A percentile compares a stretch with the other conserved stretches of the same genome.
phyloP scores from a whole-genome alignment of 2,329 filamentous ascomycete species.

The Ophiocordyceps robertsii region DNA sequence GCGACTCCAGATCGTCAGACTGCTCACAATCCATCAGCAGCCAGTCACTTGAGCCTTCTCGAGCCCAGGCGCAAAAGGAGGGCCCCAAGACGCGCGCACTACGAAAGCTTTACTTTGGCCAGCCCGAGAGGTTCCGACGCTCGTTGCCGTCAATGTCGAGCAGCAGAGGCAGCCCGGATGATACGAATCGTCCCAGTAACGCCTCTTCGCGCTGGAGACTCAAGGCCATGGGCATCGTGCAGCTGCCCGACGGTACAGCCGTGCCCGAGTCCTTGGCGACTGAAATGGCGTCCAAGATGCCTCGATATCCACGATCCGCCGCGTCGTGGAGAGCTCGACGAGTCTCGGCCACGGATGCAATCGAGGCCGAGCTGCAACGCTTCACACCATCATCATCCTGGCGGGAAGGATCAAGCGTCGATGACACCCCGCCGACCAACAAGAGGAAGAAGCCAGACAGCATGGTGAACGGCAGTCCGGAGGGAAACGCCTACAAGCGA shows the following conservation, averaged over 20 bases:
- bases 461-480: not conserved
- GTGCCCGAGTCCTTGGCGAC: slow-evolving; percentile 36
- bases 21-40: slow-evolving; percentile 8
- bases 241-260: slow-evolving; percentile 38
- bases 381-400: not conserved
- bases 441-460: slow-evolving; percentile 9
- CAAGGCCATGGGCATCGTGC: slow-evolving; percentile 37
- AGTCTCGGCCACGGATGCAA: not conserved
- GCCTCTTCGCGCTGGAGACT: slow-evolving; percentile 31
- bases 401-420: not conserved
- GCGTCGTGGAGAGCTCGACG: not conserved
- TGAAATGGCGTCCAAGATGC: slow-evolving; percentile 17
- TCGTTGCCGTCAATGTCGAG: slow-evolving; percentile 22
- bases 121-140: slow-evolving; percentile 20
- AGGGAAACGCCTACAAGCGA: not conserved
- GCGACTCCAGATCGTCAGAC: slow-evolving; percentile 8
- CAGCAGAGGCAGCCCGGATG: slow-evolving; percentile 10
- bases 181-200: slow-evolving; percentile 16
- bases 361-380: slow-evolving; percentile 3
- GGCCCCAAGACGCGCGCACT: slow-evolving; percentile 23
- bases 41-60: slow-evolving; percentile 6
- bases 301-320: slow-evolving; percentile 1
- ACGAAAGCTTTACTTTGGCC: slow-evolving; percentile 18
- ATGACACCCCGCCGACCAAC: slow-evolving; percentile 1
- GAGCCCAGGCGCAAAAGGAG: slow-evolving; percentile 5